Percentiles rank a stretch among this genome's conserved stretches.
Conservation (phyloP, 257 asterid genomes). For the Jaltomata sinuosa region DNA sequence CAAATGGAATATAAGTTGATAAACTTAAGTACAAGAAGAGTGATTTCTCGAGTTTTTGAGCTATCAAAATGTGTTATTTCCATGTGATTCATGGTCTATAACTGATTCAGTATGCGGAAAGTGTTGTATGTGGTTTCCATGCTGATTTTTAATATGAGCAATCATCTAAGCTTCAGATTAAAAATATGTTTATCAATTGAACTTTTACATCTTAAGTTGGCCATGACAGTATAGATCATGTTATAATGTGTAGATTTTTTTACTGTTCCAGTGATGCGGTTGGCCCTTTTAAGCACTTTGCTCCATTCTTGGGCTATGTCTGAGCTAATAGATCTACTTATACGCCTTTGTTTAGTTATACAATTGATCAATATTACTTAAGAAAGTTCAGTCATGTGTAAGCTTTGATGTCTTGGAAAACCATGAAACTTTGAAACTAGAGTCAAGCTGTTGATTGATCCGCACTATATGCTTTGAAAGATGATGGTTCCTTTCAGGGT, state of each 20-base stretch:
- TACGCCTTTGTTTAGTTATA: neutral
- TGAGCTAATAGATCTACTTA: neutral
- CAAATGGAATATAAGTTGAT: neutral
- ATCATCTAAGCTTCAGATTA: neutral
- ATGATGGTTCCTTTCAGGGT: neutral
- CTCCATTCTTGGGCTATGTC: neutral
- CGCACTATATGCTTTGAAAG: neutral
- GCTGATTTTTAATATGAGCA: neutral
- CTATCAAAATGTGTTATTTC: neutral
- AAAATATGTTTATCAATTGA: neutral
- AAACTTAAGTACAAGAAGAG: neutral
- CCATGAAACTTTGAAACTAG: neutral
- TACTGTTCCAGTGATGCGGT: neutral
- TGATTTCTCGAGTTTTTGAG: neutral
- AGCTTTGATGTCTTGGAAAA: neutral
- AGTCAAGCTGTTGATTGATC: neutral
- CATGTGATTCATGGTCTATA: neutral
- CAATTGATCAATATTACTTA: neutral
- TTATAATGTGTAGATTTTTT: neutral
- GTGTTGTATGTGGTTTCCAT: neutral
- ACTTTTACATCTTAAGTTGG: neutral
- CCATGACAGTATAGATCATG: neutral
- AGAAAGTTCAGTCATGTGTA: neutral
- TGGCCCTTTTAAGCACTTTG: neutral
- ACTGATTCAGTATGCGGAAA: neutral